A percentile compares a stretch with the other conserved stretches of the same genome.
Conservation (phyloP, 2,329 filamentous ascomycete genomes). For the Cladosporium sp. region DNA sequence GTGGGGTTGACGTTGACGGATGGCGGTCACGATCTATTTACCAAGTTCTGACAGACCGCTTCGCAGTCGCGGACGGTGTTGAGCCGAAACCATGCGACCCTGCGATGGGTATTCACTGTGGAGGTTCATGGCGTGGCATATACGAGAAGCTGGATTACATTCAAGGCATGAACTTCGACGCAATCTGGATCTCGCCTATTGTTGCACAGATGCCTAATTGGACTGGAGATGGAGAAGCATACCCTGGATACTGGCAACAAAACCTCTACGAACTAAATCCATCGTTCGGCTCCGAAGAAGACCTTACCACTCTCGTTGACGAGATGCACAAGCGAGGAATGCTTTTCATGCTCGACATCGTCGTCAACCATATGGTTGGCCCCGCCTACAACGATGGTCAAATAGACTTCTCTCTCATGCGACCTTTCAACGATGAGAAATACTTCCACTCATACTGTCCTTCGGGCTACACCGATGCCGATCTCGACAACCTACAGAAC, state of each 20-base stretch:
- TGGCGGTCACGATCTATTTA: constrained; percentile 52
- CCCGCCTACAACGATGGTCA: constrained; percentile 17
- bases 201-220: constrained; percentile 29
- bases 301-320: constrained; percentile 42
- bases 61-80: constrained; percentile 51
- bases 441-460: constrained; percentile 53
- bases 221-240: constrained; percentile 36
- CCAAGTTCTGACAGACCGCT: constrained; percentile 59
- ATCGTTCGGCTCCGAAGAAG: constrained; percentile 45
- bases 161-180: constrained; percentile 45
- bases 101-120: constrained; percentile 35
- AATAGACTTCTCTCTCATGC: constrained; percentile 30
- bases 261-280: constrained; percentile 46
- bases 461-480: constrained; percentile 51
- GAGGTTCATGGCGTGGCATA: constrained; percentile 41
- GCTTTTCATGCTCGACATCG: constrained; percentile 50
- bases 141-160: constrained; percentile 42
- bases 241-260: constrained; percentile 48
- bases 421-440: constrained; percentile 40
- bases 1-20: constrained; percentile 27
- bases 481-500: constrained; percentile 27
- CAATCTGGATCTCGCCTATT: constrained; percentile 39
- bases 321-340: constrained; percentile 47
- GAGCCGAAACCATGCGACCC: constrained; percentile 48
- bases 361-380: constrained; percentile 42